Evolutionary conservation across 371 early-diverging fungal species (phyloP), one percentile per base, ranked within the genome.

Genomic region (Entomophthora muscae): DNA sequence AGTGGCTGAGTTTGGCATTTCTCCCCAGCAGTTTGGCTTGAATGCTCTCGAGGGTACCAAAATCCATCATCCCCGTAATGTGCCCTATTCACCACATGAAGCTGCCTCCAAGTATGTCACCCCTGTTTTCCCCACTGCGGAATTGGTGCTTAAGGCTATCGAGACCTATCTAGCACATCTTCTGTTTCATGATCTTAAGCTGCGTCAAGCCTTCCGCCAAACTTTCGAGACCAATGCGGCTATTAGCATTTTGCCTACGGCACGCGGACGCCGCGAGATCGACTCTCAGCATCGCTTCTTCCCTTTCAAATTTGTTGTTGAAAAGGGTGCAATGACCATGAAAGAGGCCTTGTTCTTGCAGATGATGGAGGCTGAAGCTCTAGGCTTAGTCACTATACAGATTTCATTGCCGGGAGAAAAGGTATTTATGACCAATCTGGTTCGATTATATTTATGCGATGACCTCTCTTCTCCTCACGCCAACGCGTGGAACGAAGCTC

Each of bases 301-400:
- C 29, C 82, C 85, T 0, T 93, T 89, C 79, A 94, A 95, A 75
- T 95, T 83, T 61, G 68, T 96, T 64, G 69, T 70, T 10, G 78
- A 83, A 27, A 95, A 95, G 69, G 90, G 85, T 1, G 71, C 89
- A 7, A 67, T 70, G 1, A 81, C 72, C 21, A 91, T 92, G 66
- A 73, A 69, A 10, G 80, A 85, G 63, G 85, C 79, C 1, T 83
- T 85, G 69, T 90, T 91, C 67, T 70, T 93, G 29, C 79, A 81
- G 56, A 78, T 95, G 1, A 67, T 85, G 3, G 77, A 84, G 61
- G 93, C 90, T 0, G 94, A 88, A 65, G 64, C 72, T 0, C 83
- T 85, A 26, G 90, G 90, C 0, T 72, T 94, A 24, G 69, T 93
- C 54, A 81, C 73, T 7, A 67, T 90, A 23, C 67, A 68, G 13